Evolutionary conservation across 2,329 filamentous ascomycete species (phyloP).

Genomic region (Ceratocystis ficicola): DNA sequence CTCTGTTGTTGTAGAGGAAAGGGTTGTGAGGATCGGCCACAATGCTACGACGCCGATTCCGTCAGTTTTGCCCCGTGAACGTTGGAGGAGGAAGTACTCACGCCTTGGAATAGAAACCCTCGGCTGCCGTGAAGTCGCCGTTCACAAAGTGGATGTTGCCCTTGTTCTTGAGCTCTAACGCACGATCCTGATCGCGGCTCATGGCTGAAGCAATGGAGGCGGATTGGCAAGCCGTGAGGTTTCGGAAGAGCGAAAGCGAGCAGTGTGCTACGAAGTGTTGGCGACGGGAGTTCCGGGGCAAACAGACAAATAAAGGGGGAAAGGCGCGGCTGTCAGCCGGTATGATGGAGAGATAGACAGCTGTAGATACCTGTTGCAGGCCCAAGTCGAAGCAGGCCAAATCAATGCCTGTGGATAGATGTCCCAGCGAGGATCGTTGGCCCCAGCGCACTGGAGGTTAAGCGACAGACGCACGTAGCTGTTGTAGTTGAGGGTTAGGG

Average conservation of each 20-base stretch:
- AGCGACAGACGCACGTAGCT: neutral
- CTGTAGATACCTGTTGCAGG: neutral
- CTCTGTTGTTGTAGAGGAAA: constrained; percentile 77
- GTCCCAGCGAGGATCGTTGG: neutral
- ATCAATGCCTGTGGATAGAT: neutral
- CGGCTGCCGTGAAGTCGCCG: constrained; percentile 53
- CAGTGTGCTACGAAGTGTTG: no score
- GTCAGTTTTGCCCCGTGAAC: neutral
- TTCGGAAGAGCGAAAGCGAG: no score
- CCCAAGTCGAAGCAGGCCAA: neutral
- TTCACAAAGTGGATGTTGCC: constrained; percentile 54
- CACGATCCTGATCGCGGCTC: constrained; percentile 25
- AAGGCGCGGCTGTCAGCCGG: neutral
- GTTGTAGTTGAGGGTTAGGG: neutral
- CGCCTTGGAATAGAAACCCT: constrained; percentile 61
- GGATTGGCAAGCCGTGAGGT: neutral
- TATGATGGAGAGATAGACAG: neutral
- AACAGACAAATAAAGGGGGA: neutral
- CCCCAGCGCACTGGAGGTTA: neutral
- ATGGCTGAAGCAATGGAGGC: neutral
- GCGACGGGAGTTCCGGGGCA: no score
- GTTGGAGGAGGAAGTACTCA: constrained; percentile 31
- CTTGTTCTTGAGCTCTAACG: constrained; percentile 40
- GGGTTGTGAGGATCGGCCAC: constrained; percentile 66
- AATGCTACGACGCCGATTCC: constrained; percentile 41